Evolutionary conservation across 345 rosid species (phyloP).

Genomic region (Psidium guajava): DNA sequence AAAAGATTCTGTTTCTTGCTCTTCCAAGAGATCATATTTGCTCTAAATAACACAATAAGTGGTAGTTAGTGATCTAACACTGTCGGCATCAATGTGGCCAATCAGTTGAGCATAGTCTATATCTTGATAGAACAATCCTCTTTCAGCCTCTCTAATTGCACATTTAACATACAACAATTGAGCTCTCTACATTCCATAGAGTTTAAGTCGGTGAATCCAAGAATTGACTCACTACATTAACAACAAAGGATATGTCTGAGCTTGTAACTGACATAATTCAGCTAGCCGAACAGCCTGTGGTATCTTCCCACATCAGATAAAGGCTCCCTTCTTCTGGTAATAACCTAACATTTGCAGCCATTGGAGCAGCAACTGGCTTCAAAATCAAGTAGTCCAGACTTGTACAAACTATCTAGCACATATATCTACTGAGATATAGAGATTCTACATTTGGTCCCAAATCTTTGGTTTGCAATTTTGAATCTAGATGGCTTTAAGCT

Average conservation of each 20-base stretch:
- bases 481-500: not conserved
- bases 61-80: not conserved
- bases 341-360: not conserved
- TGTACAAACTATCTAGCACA: not conserved
- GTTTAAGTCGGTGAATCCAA: not conserved
- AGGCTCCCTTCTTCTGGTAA: not conserved
- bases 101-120: not conserved
- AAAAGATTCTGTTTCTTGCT: not conserved
- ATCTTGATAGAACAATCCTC: not conserved
- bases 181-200: not conserved
- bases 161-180: not conserved
- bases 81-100: not conserved
- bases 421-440: not conserved
- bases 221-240: not conserved
- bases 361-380: not conserved
- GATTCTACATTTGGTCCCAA: not conserved
- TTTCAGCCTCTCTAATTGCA: not conserved
- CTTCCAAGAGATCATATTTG: not conserved
- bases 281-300: not conserved
- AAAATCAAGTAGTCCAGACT: not conserved
- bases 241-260: not conserved
- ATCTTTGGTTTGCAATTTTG: not conserved
- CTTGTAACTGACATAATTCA: not conserved
- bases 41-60: not conserved
- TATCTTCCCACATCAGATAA: not conserved